Evolutionary conservation across 2,329 filamentous ascomycete species (phyloP).

Genomic region (Phialemoniopsis sp.): DNA sequence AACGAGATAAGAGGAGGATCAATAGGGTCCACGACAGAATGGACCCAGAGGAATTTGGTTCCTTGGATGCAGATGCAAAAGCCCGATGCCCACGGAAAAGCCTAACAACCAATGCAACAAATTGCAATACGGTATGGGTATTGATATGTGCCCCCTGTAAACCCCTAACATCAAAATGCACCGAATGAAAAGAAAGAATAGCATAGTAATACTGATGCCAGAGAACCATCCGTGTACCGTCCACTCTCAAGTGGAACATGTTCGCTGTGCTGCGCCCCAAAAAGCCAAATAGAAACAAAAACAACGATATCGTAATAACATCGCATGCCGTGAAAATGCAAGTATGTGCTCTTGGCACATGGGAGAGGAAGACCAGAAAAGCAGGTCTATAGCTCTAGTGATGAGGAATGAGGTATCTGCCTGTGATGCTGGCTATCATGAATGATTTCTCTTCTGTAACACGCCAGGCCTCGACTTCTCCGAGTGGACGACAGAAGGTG

Average conservation of each 20-base stretch:
- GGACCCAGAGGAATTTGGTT: no score
- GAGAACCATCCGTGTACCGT: neutral
- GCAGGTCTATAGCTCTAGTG: neutral
- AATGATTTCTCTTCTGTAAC: slow-evolving; percentile 30
- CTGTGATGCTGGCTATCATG: slow-evolving; percentile 18
- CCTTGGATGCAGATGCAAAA: no score
- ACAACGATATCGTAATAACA: neutral
- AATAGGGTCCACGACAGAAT: no score
- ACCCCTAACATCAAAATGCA: neutral
- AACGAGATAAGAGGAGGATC: no score
- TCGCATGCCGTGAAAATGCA: no score
- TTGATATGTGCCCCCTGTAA: no score
- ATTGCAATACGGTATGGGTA: no score
- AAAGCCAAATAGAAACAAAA: neutral
- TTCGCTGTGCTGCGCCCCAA: no score
- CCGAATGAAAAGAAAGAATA: neutral
- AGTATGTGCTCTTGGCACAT: neutral
- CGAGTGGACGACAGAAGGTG: slow-evolving; percentile 2
- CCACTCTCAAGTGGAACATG: no score
- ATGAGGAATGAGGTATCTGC: neutral
- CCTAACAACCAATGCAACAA: no score
- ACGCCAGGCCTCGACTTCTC: slow-evolving; percentile 26
- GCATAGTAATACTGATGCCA: neutral
- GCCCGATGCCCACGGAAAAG: no score
- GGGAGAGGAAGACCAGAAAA: neutral